phyloP scores from a whole-genome alignment of 768 basidiomycete species.

The Chalciporus chontae region DNA sequence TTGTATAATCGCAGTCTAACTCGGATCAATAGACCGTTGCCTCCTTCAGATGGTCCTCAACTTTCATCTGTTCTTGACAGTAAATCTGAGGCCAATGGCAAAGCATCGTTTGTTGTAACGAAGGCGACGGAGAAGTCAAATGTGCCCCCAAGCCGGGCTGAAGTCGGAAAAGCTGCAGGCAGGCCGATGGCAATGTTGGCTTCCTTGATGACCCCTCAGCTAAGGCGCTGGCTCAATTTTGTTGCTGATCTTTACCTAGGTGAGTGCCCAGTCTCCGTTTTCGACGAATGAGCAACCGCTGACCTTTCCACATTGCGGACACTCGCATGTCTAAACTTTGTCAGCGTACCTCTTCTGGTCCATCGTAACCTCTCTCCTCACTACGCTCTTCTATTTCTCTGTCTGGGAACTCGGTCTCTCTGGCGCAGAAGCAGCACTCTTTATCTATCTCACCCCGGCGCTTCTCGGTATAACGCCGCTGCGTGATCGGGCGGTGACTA shows the following conservation, averaged over 20 bases:
- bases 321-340: neutral
- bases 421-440: conserved; percentile 74
- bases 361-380: conserved; percentile 71
- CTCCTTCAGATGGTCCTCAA: conserved; percentile 8
- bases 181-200: neutral
- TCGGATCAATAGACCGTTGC: conserved; percentile 17
- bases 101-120: neutral
- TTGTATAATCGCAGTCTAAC: conserved; percentile 30
- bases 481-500: conserved; percentile 43
- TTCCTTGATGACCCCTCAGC: neutral
- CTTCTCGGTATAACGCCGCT: conserved; percentile 50
- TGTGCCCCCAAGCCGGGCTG: neutral
- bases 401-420: conserved; percentile 87
- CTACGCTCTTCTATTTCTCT: conserved; percentile 87
- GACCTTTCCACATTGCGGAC: neutral
- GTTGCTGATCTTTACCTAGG: conserved; percentile 54
- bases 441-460: conserved; percentile 67
- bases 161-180: neutral
- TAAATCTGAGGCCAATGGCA: conserved; percentile 1
- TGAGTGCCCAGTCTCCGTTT: conserved; percentile 23
- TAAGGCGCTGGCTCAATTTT: conserved; percentile 31
- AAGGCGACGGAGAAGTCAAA: neutral
- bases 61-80: neutral
- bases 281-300: neutral
- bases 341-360: conserved; percentile 82